Evolutionary conservation across 1,139 yeast genomes (phyloP), one percentile per base, ranked within the genome.

Genomic region (Komagataea norvegica): DNA sequence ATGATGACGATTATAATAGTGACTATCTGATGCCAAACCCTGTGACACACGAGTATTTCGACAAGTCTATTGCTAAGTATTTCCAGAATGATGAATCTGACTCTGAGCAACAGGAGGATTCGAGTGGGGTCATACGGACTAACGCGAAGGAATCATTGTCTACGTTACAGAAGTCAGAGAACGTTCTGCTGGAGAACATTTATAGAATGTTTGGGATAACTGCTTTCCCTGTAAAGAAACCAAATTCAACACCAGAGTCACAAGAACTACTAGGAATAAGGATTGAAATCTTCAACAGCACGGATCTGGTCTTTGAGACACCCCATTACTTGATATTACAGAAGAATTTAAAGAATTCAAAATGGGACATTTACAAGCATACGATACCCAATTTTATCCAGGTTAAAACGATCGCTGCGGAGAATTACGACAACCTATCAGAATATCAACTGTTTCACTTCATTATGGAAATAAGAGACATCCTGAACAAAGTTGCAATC

Each of bases 181-280:
- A 56, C 21, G 57, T 67, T 8, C 46, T 54, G 16, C 16, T 60
- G 15, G 74, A 70, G 45, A 68, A 68, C 42, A 48, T 61, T 8
- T 65, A 60, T 34, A 52, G 74, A 43, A 45, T 69, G 49, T 64
- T 65, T 42, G 75, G 75, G 1, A 57, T 68, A 3, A 69, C 74
- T 1, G 60, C 62, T 3, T 71, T 72, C 42, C 74, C 74, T 0
- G 59, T 70, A 2, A 61, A 61, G 19, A 69, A 65, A 39, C 70
- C 71, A 4, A 40, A 49, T 10, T 57, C 51, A 23, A 33, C 45
- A 6, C 7, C 25, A 11, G 17, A 25, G 5, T 15, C 29, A 14
- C 36, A 47, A 8, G 48, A 42, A 25, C 34, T 43, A 34, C 15
- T 70, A 1, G 77, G 77, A 1, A 52, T 71, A 7, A 48, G 77